Base-by-base conservation (phyloP, 768 basidiomycete genomes). In the Termitomyces titanicus region DNA sequence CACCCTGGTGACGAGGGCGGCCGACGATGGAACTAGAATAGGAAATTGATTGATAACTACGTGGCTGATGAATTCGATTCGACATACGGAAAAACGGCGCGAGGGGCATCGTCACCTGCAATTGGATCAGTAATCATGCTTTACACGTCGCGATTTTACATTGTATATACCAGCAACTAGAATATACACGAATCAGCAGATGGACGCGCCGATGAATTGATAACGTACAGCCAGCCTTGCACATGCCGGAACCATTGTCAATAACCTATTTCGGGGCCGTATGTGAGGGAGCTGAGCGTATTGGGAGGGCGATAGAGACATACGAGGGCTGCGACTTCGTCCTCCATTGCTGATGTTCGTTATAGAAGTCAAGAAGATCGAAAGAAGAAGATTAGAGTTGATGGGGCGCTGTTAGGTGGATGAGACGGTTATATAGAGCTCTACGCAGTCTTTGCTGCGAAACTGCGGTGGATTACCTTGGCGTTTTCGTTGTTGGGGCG, bases 191-290 rank as follows among this genome's bases (percentile, higher is more conserved):
- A 34, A 54, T 64, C 46, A 67, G 61, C 68, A 62, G 45, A 40
- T 29, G 33, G 22, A 24, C 37, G 47, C 58, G 47, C 58, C 49
- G 50, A 55, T 57, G 54, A 48, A 31, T 25, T 53, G 64, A 63
- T 61, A 37, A 87, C 89, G 66, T 72, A 92, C 91, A 94, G 77
- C 97, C 96, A 84, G 96, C 96, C 80, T 98, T 98, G 89, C 95
- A 98, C 95, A 98, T 98, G 76, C 95, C 96, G 69, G 95, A 98
- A 69, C 92, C 93, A 73, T 92, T 92, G 75, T 93, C 89, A 70
- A 91, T 88, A 74, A 92, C 89, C 89, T 89, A 61, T 29, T 46
- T 22, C 27, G 27, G 38, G 48, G 15, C 18, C 38, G 62, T 12
- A 48, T 39, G 42, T 56, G 43, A 52, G 46, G 15, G n/a, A 31